Percentiles rank a stretch among this genome's conserved stretches.
Evolutionary conservation across 129 eudicot species (phyloP).

Genomic region (Glebionis coronaria): DNA sequence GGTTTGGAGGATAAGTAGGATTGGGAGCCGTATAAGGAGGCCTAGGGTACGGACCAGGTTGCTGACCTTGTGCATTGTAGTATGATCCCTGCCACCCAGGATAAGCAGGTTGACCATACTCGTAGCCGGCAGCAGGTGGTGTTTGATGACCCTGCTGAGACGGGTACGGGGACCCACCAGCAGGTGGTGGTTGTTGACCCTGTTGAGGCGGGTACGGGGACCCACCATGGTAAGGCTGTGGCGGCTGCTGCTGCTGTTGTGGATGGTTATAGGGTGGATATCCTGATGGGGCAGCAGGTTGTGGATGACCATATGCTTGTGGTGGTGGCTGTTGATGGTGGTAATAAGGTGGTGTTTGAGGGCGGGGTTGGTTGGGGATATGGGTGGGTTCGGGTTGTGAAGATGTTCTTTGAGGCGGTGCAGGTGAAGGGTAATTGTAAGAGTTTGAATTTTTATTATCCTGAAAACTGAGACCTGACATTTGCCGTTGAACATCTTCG

Average conservation of each 20-base stretch:
- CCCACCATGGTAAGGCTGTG: slow-evolving; percentile 51
- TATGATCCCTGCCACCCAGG: slow-evolving; percentile 97
- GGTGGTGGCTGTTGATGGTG: slow-evolving; percentile 59
- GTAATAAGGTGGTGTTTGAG: slow-evolving; percentile 49
- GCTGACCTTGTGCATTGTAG: slow-evolving; percentile 71
- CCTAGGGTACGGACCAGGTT: slow-evolving; percentile 70
- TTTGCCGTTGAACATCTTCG: slow-evolving; percentile 78
- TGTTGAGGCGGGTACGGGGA: slow-evolving; percentile 68
- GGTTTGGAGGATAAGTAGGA: slow-evolving; percentile 77
- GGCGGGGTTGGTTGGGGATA: slow-evolving; percentile 38
- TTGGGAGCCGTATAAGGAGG: slow-evolving; percentile 75
- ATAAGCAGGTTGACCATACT: slow-evolving; percentile 95
- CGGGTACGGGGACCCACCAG: too few relatives aligned
- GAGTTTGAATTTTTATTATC: slow-evolving; percentile 45
- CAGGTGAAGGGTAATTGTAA: slow-evolving; percentile 53
- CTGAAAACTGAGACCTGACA: slow-evolving; percentile 89
- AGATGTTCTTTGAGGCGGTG: slow-evolving; percentile 51
- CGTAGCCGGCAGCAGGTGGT: slow-evolving; percentile 50
- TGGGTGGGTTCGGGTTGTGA: slow-evolving; percentile 39
- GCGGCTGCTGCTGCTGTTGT: slow-evolving; percentile 43
- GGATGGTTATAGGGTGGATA: slow-evolving; percentile 40
- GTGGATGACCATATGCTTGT: slow-evolving; percentile 44
- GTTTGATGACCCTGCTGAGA: too few relatives aligned
- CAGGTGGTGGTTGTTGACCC: slow-evolving; percentile 61
- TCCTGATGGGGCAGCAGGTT: slow-evolving; percentile 34